Evolutionary conservation across 208 protist genomes (phyloP).

Genomic region (Leishmania aethiopica): DNA sequence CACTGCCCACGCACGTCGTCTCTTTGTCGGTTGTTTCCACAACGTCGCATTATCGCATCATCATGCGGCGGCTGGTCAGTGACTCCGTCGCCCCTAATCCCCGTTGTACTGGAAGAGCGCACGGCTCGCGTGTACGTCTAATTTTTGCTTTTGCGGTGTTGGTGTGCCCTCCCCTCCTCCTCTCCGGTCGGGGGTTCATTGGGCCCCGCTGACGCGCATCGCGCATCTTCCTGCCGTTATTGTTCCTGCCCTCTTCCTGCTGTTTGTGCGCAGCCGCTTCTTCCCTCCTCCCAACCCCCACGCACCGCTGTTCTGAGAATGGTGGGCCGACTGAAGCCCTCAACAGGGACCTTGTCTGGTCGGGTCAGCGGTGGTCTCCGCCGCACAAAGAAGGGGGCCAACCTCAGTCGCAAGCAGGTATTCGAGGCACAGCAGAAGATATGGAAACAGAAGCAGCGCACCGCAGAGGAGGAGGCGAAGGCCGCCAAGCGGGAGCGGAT

Average conservation of each 20-base stretch:
- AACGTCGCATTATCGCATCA: not conserved
- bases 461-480: slow-evolving; percentile 43
- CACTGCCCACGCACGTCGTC: not conserved
- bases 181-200: not conserved
- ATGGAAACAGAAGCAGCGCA: slow-evolving; percentile 58
- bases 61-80: not conserved
- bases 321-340: not conserved
- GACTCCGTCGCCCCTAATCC: not conserved
- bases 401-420: slow-evolving; percentile 82
- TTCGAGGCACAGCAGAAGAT: slow-evolving; percentile 61
- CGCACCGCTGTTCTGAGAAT: not conserved
- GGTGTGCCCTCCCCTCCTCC: too few species aligned
- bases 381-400: slow-evolving; percentile 47
- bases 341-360: not conserved
- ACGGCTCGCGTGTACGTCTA: not conserved
- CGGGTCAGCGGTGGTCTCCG: slow-evolving; percentile 16
- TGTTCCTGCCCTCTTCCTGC: not conserved
- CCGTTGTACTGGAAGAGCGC: not conserved
- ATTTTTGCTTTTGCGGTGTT: not conserved
- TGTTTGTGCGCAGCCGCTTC: not conserved
- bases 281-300: not conserved
- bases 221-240: not conserved
- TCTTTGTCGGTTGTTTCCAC: not conserved
- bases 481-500: slow-evolving; percentile 45
- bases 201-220: not conserved